Conservation (phyloP, 1,284 basidiomycete genomes). For the Phaffia rhodozyma region DNA sequence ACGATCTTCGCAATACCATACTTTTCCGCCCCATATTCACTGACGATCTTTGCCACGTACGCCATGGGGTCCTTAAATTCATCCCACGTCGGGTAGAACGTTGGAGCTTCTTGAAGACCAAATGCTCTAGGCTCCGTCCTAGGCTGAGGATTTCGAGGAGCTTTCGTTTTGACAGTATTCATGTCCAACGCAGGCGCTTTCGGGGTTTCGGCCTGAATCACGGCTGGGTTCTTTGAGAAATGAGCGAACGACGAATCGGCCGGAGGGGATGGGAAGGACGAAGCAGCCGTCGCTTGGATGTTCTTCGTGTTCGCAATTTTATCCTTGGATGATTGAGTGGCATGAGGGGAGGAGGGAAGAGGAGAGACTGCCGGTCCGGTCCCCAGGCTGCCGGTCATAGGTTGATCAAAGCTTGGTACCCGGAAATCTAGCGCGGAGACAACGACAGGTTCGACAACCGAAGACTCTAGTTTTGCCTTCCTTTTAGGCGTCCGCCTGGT, state of each 20-base stretch:
- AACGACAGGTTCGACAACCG: background rate
- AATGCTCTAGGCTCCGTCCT: slow-evolving; percentile 49
- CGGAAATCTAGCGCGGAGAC: slow-evolving; percentile 13
- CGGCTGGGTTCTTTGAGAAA: slow-evolving; percentile 12
- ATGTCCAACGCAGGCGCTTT: slow-evolving; percentile 11
- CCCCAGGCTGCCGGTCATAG: no score
- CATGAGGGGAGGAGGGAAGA: no score
- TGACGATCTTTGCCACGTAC: slow-evolving; percentile 77
- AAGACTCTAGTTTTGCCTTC: no score
- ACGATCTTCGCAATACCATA: slow-evolving; percentile 95
- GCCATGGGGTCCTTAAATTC: slow-evolving; percentile 93
- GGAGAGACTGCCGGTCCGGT: no score
- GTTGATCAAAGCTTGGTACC: background rate
- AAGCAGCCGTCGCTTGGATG: background rate
- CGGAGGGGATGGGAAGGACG: background rate
- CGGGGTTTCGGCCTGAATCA: background rate
- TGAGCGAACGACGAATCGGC: background rate
- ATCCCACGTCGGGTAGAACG: slow-evolving; percentile 73
- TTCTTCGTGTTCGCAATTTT: background rate
- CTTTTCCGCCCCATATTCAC: slow-evolving; percentile 48
- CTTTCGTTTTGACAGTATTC: slow-evolving; percentile 3
- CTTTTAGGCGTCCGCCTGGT: no score
- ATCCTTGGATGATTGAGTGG: no score
- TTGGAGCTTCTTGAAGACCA: slow-evolving; percentile 78
- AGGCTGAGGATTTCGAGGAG: slow-evolving; percentile 19